These are phyloP conservation scores for Chlorella sp. DNA, from an alignment of 139 green algal genomes.

Conservation along the genomic window DNA sequence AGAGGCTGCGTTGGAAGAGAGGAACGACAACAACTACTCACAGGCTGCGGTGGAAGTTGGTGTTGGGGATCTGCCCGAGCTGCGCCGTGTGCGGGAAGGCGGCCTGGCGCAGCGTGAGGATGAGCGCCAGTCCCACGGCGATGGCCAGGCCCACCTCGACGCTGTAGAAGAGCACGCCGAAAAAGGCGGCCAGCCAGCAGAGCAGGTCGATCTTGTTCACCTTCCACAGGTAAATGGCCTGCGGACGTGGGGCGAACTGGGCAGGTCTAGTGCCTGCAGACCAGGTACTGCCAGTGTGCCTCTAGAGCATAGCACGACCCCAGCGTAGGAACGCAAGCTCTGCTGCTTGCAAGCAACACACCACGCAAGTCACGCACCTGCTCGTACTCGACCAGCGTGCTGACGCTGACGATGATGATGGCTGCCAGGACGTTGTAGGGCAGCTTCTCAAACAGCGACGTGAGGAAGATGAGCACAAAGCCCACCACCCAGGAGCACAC, in stretches of 20 bases:
- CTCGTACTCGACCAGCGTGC: slow-evolving; percentile 58
- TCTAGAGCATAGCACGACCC: too few species aligned
- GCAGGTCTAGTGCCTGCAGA: too few species aligned
- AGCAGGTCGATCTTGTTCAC: slow-evolving; percentile 48
- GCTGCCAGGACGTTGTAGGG: slow-evolving; percentile 64
- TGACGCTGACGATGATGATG: slow-evolving; percentile 64
- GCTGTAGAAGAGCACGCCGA: slow-evolving; percentile 42
- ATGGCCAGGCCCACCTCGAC: slow-evolving; percentile 73
- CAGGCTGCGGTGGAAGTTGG: slow-evolving; percentile 56
- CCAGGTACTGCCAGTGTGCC: too few species aligned
- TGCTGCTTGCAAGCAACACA: too few species aligned
- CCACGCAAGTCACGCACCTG: too few species aligned
- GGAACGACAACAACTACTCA: too few species aligned
- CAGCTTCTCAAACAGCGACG: slow-evolving; percentile 66
- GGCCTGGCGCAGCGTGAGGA: slow-evolving; percentile 45
- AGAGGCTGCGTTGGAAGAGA: too few species aligned
- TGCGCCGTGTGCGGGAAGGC: slow-evolving; percentile 78
- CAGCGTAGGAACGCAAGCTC: too few species aligned
- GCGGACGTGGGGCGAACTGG: too few species aligned
- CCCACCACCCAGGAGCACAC: slow-evolving; percentile 48
- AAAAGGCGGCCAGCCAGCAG: slow-evolving; percentile 45
- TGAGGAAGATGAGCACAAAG: slow-evolving; percentile 69
- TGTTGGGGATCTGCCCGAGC: slow-evolving; percentile 65
- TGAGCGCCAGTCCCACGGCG: slow-evolving; percentile 56
- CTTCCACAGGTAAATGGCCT: slow-evolving; percentile 45